Base-by-base conservation (phyloP, 2,329 filamentous ascomycete species). In the Curvularia eragrostidis region DNA sequence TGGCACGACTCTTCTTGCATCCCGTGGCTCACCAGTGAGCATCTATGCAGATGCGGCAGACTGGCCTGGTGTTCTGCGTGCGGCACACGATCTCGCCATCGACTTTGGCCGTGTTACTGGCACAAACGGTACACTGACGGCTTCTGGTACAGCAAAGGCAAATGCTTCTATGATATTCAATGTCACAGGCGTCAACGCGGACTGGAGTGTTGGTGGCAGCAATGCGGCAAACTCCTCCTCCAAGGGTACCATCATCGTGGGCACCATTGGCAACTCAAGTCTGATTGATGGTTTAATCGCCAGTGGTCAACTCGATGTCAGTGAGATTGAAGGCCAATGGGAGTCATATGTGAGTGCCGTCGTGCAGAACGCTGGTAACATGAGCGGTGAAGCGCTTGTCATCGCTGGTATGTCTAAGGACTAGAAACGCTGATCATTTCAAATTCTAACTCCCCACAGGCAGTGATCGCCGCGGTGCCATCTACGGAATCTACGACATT, bases 71-170 rank as follows among this genome's bases (percentile, higher is more conserved):
- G 89, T 91, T 1, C 81, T 90, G 52, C 83, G 88, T 24, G 87
- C 87, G 5, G 89, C 87, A 0, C 81, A 86, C 38, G 89, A 91
- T 72, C 81, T 91, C 9, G 87, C 87, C 0, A 69, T 80, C 3
- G 89, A 91, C 72, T 89, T 91, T 76, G 88, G 88, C 15, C 84
- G 86, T n/a, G 87, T 91, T 4, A 90, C 87, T 0, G 87, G 88
- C 8, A 82, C 77, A 24, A 89, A 89, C 72, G 84, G 87, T 56
- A 85, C 86, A 1, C 65, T 81, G 30, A 71, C 65, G 10, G 77
- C 87, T 3, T 83, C 83, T 65, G 85, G 85, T 28, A 82, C 81
- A 1, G 68, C 72, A n/a, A 81, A 80, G 13, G 84, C 82, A 0
- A 80, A 77, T 59, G 73, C 78, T 2, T 75, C 73, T 1, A 71